Evolutionary conservation across 805 yeast species (phyloP).

Genomic region (Candida silvatica): DNA sequence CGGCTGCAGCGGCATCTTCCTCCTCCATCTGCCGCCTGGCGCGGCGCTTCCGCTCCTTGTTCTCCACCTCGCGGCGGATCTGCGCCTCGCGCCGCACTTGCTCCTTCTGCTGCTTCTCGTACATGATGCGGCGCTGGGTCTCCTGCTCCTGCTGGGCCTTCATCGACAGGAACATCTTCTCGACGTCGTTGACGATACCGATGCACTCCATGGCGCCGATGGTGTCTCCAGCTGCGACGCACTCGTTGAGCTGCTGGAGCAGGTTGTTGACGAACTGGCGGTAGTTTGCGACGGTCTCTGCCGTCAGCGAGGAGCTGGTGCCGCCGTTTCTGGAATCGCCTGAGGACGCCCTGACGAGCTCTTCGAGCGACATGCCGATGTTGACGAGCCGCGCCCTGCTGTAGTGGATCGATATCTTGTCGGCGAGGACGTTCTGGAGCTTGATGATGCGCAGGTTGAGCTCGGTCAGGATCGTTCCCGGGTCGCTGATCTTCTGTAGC

Average conservation of each 20-base stretch:
- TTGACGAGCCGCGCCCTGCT: constrained; percentile 57
- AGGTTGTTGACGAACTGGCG: constrained; percentile 51
- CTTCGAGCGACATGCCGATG: constrained; percentile 55
- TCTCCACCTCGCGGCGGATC: background rate
- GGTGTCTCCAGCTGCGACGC: constrained; percentile 44
- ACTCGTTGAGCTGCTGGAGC: constrained; percentile 46
- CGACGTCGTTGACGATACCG: constrained; percentile 60
- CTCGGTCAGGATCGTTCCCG: constrained; percentile 40
- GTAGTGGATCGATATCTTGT: constrained; percentile 47
- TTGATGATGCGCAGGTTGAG: constrained; percentile 36
- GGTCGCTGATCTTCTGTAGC: constrained; percentile 41
- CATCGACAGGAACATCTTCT: constrained; percentile 61
- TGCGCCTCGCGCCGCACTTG: too few relatives aligned
- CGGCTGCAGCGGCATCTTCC: background rate
- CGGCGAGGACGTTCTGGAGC: constrained; percentile 41
- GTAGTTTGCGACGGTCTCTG: constrained; percentile 39
- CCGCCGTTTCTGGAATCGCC: constrained; percentile 3
- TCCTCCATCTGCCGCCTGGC: too few relatives aligned
- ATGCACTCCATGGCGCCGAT: constrained; percentile 58
- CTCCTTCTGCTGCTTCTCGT: constrained; percentile 1
- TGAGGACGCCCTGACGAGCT: constrained; percentile 17
- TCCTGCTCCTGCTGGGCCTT: constrained; percentile 16
- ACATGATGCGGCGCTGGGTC: constrained; percentile 4
- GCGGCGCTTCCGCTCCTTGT: background rate
- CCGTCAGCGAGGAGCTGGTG: constrained; percentile 20